Evolutionary conservation across 2,329 filamentous ascomycete species (phyloP), one percentile per base, ranked within the genome.

Genomic region (Diaporthe citrichinensis): DNA sequence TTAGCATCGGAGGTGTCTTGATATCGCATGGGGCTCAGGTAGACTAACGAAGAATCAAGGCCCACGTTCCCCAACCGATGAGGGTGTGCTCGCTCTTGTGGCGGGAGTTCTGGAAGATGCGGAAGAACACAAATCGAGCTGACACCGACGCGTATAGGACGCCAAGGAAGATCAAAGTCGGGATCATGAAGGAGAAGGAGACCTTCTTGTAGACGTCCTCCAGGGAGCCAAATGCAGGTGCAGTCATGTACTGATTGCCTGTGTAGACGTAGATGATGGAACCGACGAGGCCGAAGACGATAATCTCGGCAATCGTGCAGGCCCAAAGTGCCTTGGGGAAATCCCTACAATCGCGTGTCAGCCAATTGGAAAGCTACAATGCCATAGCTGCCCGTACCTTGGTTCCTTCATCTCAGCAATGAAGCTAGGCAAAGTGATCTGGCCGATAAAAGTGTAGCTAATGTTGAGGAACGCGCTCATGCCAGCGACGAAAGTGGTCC

Each of bases 381-480:
- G 8, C 10, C 36, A n/a, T 7, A n/a, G n/a, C 1, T 49, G n/a
- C 34, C 36, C 84, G 67, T 80, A 87, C 86, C 84, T 83, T 2
- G 91, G 90, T 39, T 92, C 88, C 74, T 87, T 94, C 96, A 98
- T 98, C 84, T 98, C 96, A 4, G 96, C 95, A 78, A 98, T 98
- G 86, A 98, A 98, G 79, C 94, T 96, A 0, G 96, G 96, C 20
- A 98, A 89, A 0, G 96, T 98, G 80, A 98, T 98, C 83, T 98
- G 96, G 0, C 96, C 96, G 79, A 98, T 98, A 82, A 98, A 98
- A 0, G 96, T 98, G 83, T 98, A 98, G 85, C 93, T 95, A 82
- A 98, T 98, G 85, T 98, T 98, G 83, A 98, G 89, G 84, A 98
- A 98, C 0, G 96, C 96, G 72, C 92, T 95, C 89, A 98, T 93